Evolutionary conservation across 345 rosid species (phyloP).

Genomic region (Pistacia integerrima): DNA sequence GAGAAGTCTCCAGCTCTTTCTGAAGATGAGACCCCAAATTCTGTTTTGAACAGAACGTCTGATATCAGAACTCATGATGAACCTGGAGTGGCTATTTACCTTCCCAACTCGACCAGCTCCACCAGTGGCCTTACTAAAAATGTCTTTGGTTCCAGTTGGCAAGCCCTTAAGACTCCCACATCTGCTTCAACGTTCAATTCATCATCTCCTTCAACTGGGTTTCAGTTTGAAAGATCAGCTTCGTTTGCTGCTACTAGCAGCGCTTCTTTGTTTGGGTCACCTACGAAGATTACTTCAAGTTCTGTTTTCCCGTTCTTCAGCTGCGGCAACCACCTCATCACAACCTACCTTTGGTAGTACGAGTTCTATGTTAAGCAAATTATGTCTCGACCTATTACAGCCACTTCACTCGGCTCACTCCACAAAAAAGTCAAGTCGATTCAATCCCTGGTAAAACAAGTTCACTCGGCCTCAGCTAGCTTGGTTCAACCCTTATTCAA

Average conservation of each 20-base stretch:
- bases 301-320: slow-evolving; percentile 48
- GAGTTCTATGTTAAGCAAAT: slow-evolving; percentile 31
- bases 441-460: too few relatives aligned
- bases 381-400: too few relatives aligned
- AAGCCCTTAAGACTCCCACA: slow-evolving; percentile 41
- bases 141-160: slow-evolving; percentile 61
- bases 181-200: slow-evolving; percentile 42
- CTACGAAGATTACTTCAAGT: slow-evolving; percentile 44
- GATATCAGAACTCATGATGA: slow-evolving; percentile 36
- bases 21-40: slow-evolving; percentile 33
- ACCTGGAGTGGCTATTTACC: slow-evolving; percentile 23
- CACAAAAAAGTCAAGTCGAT: too few relatives aligned
- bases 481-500: too few relatives aligned
- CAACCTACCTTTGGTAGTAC: slow-evolving; percentile 53
- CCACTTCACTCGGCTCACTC: too few relatives aligned
- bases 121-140: slow-evolving; percentile 36
- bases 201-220: slow-evolving; percentile 43
- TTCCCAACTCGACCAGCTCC: slow-evolving; percentile 45
- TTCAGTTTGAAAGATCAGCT: slow-evolving; percentile 52
- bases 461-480: too few relatives aligned
- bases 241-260: slow-evolving; percentile 38
- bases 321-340: slow-evolving; percentile 44
- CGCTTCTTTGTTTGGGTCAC: slow-evolving; percentile 53
- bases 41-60: slow-evolving; percentile 36
- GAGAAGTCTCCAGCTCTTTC: slow-evolving; percentile 36